Evolutionary conservation across 495 filamentous ascomycete species (phyloP).

Genomic region (Penicillium egyptiacum): DNA sequence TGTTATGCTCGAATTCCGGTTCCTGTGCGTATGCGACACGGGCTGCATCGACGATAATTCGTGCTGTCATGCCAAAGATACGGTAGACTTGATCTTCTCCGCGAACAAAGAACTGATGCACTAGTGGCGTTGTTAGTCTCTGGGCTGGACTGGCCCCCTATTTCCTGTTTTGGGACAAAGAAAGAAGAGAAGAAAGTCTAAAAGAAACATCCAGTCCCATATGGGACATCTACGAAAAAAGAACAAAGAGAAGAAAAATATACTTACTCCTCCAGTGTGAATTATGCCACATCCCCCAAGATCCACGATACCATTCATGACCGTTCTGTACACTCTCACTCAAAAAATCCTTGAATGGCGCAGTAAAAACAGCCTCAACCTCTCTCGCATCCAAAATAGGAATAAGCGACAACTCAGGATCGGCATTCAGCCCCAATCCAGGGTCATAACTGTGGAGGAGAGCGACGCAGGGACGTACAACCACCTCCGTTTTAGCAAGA

Average conservation of each 20-base stretch:
- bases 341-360: conserved; percentile 75
- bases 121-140: conserved; percentile 26
- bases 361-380: conserved; percentile 88
- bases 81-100: conserved; percentile 58
- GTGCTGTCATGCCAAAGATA: conserved; percentile 90
- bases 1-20: conserved; percentile 82
- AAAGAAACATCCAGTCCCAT: no score
- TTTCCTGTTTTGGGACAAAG: not conserved
- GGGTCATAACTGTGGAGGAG: conserved; percentile 65
- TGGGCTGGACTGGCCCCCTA: not conserved
- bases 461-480: conserved; percentile 83
- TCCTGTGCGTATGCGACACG: conserved; percentile 75
- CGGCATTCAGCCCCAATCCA: conserved; percentile 34
- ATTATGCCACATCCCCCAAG: conserved; percentile 55
- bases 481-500: conserved; percentile 77
- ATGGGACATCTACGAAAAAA: no score
- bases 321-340: conserved; percentile 36
- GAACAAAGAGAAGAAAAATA: conserved; percentile 7
- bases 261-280: conserved; percentile 59
- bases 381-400: conserved; percentile 79
- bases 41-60: conserved; percentile 83
- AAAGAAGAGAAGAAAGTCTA: conserved; percentile 8
- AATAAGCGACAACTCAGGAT: conserved; percentile 70
- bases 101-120: conserved; percentile 85
- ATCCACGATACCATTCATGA: not conserved